These are phyloP conservation scores for Astrocystis sublimbata DNA, from an alignment of 495 filamentous ascomycete species.

Conservation along the genomic window DNA sequence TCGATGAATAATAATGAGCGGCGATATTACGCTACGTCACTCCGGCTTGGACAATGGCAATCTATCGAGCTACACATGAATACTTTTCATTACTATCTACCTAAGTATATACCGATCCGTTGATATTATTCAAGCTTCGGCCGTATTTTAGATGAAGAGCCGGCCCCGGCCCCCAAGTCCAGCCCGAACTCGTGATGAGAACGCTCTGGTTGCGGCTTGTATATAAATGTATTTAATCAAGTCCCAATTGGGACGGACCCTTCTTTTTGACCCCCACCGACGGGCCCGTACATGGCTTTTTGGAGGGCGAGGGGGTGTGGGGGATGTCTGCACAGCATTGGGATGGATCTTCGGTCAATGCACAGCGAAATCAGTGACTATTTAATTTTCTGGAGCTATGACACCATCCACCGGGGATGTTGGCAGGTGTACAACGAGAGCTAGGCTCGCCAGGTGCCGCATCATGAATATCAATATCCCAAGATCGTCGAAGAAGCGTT, in stretches of 20 bases:
- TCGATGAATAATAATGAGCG: too few relatives aligned
- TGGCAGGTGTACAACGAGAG: background rate
- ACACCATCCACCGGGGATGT: background rate
- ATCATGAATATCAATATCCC: constrained; percentile 14
- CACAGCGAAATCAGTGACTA: background rate
- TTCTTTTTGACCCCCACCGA: background rate
- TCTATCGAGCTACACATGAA: too few relatives aligned
- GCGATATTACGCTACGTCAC: too few relatives aligned
- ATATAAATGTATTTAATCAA: background rate
- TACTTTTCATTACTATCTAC: too few relatives aligned
- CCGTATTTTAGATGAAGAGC: too few relatives aligned
- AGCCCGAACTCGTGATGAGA: too few relatives aligned
- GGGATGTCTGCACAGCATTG: constrained; percentile 13
- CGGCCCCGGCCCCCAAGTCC: constrained; percentile 1
- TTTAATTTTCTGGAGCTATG: background rate
- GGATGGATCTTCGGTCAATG: constrained; percentile 7
- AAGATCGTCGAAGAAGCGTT: constrained; percentile 13
- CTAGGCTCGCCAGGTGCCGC: constrained; percentile 6
- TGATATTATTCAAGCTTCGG: too few relatives aligned
- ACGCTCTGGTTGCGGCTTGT: constrained; percentile 22
- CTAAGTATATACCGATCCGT: too few relatives aligned
- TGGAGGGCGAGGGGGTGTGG: too few relatives aligned
- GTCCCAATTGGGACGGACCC: background rate
- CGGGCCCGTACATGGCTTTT: too few relatives aligned
- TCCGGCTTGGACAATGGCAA: too few relatives aligned